phyloP scores from a whole-genome alignment of 768 basidiomycete species.

The Glaciozyma martinii region DNA sequence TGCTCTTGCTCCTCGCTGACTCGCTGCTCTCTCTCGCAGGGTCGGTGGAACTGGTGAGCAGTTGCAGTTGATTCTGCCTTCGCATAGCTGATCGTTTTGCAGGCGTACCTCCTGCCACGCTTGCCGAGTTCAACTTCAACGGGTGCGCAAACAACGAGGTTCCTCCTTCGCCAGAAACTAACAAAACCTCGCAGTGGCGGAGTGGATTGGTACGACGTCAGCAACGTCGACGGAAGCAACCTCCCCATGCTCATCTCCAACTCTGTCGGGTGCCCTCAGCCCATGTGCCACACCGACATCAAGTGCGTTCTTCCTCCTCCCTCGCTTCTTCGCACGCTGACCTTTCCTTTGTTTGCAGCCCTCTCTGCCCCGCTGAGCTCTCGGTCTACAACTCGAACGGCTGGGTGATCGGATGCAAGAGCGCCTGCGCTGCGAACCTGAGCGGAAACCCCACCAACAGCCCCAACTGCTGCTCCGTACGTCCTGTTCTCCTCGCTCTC shows the following conservation, averaged over 20 bases:
- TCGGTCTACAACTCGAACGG: constrained; percentile 17
- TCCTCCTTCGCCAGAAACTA: no score
- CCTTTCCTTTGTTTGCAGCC: background rate
- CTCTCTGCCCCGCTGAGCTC: background rate
- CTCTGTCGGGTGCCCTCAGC: constrained; percentile 7
- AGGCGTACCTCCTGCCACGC: no score
- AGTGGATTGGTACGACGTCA: constrained; percentile 11
- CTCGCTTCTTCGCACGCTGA: no score
- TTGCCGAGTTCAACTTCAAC: no score
- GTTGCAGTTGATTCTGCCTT: no score
- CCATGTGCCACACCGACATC: background rate
- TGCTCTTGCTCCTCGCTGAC: no score
- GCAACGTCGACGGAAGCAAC: constrained; percentile 29
- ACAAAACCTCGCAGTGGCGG: no score
- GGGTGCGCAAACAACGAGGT: no score
- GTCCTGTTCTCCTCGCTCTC: background rate
- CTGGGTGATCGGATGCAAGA: constrained; percentile 33
- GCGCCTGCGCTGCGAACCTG: constrained; percentile 28
- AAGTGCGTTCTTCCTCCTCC: no score
- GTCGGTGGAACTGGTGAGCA: no score
- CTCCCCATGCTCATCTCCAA: constrained; percentile 17
- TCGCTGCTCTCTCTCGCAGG: no score
- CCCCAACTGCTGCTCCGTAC: constrained; percentile 28
- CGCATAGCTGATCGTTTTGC: no score
- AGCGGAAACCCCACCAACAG: constrained; percentile 27